These are phyloP conservation scores for Podaxis sp. DNA, from an alignment of 768 basidiomycete genomes.

Conservation along the genomic window DNA sequence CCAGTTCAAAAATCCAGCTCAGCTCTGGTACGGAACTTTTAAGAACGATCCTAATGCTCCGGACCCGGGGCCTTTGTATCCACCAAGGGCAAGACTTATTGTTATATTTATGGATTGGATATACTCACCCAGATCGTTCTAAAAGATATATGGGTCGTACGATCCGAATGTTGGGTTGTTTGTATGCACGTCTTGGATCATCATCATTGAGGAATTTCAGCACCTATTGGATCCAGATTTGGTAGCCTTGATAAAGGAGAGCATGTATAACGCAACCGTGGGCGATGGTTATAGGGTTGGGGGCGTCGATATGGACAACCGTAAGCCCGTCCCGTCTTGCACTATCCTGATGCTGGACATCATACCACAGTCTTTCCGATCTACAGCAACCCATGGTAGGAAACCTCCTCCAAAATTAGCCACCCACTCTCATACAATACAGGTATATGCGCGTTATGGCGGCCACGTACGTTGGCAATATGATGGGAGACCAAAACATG, in stretches of 20 bases:
- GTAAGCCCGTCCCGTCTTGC: slow-evolving; percentile 17
- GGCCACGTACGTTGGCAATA: slow-evolving; percentile 30
- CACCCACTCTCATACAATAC: not conserved
- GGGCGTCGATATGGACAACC: slow-evolving; percentile 29
- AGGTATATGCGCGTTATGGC: slow-evolving; percentile 35
- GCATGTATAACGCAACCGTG: slow-evolving; percentile 33
- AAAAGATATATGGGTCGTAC: slow-evolving; percentile 24
- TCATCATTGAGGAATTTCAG: slow-evolving; percentile 30
- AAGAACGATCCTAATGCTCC: slow-evolving; percentile 19
- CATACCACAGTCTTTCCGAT: not conserved
- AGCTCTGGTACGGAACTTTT: slow-evolving; percentile 30
- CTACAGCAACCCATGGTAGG: slow-evolving; percentile 11
- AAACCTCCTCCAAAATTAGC: not conserved
- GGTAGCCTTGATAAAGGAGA: slow-evolving; percentile 25
- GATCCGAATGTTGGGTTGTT: slow-evolving; percentile 28
- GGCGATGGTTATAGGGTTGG: slow-evolving; percentile 32
- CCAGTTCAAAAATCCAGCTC: slow-evolving; percentile 27
- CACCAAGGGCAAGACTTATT: slow-evolving; percentile 10
- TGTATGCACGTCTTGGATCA: slow-evolving; percentile 31
- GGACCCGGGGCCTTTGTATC: slow-evolving; percentile 19
- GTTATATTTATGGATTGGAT: not conserved
- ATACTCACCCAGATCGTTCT: not conserved
- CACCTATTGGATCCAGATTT: slow-evolving; percentile 26
- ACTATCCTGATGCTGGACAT: not conserved
- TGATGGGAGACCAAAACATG: slow-evolving; percentile 30